Percentiles rank a stretch among this genome's conserved stretches.
Evolutionary conservation across 169 alveolate species (phyloP).

Genomic region (Eimeria falciformis): DNA sequence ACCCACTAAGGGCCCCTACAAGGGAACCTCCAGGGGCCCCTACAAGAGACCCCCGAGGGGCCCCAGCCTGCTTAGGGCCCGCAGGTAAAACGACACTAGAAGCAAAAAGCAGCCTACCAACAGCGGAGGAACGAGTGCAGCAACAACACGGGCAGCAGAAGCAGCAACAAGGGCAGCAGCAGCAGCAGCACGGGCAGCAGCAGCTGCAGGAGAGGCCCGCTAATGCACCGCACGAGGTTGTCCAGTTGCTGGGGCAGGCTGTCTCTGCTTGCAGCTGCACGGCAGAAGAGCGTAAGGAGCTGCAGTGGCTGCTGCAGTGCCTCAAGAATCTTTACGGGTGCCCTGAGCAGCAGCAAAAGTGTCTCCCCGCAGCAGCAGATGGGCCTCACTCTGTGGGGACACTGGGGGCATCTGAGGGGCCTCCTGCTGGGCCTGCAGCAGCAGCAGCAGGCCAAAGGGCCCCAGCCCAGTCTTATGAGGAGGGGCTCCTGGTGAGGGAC

Average conservation of each 20-base stretch:
- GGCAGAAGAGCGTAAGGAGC: neutral
- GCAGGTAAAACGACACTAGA: neutral
- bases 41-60: slow-evolving; percentile 11
- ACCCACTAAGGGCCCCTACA: neutral
- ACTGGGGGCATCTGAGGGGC: too few relatives aligned
- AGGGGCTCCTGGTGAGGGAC: too few relatives aligned
- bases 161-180: slow-evolving; percentile 40
- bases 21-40: neutral
- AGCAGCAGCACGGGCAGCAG: slow-evolving; percentile 20
- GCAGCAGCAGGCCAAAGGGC: too few relatives aligned
- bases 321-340: too few relatives aligned
- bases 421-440: too few relatives aligned
- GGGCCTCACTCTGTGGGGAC: too few relatives aligned
- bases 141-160: neutral
- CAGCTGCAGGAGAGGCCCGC: neutral
- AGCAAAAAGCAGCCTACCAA: neutral
- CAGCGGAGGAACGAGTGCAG: slow-evolving; percentile 4
- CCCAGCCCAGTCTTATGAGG: too few relatives aligned
- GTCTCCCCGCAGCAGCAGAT: too few relatives aligned
- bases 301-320: too few relatives aligned
- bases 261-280: neutral
- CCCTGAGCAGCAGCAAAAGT: too few relatives aligned
- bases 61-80: slow-evolving; percentile 24
- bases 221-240: too few relatives aligned
- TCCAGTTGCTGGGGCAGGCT: too few relatives aligned